Percentiles rank a stretch among this genome's conserved stretches.
Conservation (phyloP, 306 rosid genomes). For the Albizia julibrissin region DNA sequence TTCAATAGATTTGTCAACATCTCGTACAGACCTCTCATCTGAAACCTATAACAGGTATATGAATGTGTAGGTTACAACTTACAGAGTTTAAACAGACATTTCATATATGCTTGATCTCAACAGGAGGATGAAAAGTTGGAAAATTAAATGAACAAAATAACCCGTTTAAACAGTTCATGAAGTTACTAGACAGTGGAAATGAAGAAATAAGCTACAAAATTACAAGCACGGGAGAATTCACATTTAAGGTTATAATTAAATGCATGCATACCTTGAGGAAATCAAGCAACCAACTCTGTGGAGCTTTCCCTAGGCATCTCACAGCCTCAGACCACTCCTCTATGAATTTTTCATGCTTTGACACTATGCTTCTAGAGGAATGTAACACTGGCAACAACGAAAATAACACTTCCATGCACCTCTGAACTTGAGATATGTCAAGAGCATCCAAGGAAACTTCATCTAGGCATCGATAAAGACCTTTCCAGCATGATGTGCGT, state of each 20-base stretch:
- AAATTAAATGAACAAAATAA: constrained; percentile 7
- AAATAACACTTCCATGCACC: constrained; percentile 80
- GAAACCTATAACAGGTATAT: constrained; percentile 58
- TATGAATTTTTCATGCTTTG: constrained; percentile 34
- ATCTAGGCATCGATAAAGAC: constrained; percentile 69
- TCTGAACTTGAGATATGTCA: constrained; percentile 63
- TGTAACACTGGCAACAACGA: constrained; percentile 59
- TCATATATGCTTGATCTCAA: constrained; percentile 17
- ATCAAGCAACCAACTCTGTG: constrained; percentile 63
- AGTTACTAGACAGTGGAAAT: constrained; percentile 9
- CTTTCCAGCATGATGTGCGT: constrained; percentile 85
- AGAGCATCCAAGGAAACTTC: constrained; percentile 67
- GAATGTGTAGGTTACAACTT: neutral
- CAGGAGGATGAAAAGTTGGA: constrained; percentile 5
- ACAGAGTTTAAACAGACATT: constrained; percentile 13
- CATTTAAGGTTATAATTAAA: constrained; percentile 3
- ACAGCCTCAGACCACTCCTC: constrained; percentile 83
- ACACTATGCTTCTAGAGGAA: constrained; percentile 31
- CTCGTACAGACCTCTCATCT: constrained; percentile 50
- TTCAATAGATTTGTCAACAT: constrained; percentile 42
- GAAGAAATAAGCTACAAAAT: neutral
- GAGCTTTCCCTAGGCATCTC: constrained; percentile 84
- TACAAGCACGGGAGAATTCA: neutral
- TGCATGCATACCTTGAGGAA: constrained; percentile 64
- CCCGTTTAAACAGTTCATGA: neutral